Base-by-base conservation (phyloP, 768 basidiomycete genomes). In the Phaeotremella fagi region DNA sequence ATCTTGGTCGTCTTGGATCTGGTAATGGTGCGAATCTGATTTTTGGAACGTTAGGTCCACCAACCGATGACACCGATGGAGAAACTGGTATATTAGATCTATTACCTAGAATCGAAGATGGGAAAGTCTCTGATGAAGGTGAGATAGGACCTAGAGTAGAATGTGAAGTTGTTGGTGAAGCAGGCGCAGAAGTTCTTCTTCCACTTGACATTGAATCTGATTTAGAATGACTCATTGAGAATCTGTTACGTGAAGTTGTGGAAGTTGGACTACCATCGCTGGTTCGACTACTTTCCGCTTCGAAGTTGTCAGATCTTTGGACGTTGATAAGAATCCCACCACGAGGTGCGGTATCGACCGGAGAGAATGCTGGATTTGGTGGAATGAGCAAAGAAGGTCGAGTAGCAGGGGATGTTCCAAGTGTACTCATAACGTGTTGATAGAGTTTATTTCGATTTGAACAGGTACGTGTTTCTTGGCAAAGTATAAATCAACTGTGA, bases 11-110 rank as follows among this genome's bases (percentile, higher is more conserved):
- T 22, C 82, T 78, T 1, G 87, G 86, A 61, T 87, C 85, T 0
- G 90, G 90, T 16, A 91, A 80, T 1, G 90, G 90, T 0, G 90
- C 89, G 58, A 91, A 91, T 55, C 86, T 82, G 54, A 91, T 90
- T 33, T 54, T 57, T 41, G 38, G 48, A 42, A 4, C 42, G 37
- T 36, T 42, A 45, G 35, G 29, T 16, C 22, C 43, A 15, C 51
- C n/a, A 44, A 25, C 33, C 26, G 31, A 20, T 37, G 12, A 4
- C 18, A 20, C 23, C 29, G 42, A 45, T 35, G 36, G 37, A 25
- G 12, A 49, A 26, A 15, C n/a, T 22, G 35, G 18, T 16, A 9
- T 22, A 15, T 44, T 52, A 11, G 29, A 23, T 35, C 12, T 5
- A 29, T 5, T 7, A 9, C 9, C 31, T 7, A 18, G 15, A 20